These are phyloP conservation scores for Ogataea kodamae DNA, from an alignment of 805 yeast species.

Conservation along the genomic window DNA sequence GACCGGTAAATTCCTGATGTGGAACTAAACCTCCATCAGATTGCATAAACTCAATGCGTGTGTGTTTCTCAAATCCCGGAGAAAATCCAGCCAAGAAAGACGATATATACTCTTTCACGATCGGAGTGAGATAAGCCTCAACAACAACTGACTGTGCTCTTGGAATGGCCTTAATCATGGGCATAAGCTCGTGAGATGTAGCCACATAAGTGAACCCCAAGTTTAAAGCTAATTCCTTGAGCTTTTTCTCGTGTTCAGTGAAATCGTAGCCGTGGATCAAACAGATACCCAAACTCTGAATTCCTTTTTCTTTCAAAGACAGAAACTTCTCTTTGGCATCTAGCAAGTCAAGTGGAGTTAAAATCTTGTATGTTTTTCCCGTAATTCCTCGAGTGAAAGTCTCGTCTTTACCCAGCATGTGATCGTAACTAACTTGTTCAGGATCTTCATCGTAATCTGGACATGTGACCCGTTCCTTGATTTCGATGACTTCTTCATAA, in stretches of 20 bases:
- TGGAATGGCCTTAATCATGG: constrained; percentile 35
- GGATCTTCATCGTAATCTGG: constrained; percentile 28
- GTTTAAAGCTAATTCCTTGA: constrained; percentile 34
- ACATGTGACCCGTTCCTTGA: constrained; percentile 21
- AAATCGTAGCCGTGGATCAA: constrained; percentile 35
- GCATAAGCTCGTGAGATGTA: constrained; percentile 35
- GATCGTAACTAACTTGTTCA: constrained; percentile 11
- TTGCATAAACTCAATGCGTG: constrained; percentile 50
- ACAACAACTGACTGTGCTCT: constrained; percentile 35
- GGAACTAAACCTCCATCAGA: constrained; percentile 55
- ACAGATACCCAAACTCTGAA: constrained; percentile 32
- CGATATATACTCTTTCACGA: constrained; percentile 35
- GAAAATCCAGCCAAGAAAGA: constrained; percentile 35
- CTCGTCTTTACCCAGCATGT: constrained; percentile 8
- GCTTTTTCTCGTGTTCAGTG: constrained; percentile 37
- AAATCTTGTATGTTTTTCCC: constrained; percentile 19
- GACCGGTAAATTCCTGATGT: constrained; percentile 48
- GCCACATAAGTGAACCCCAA: constrained; percentile 41
- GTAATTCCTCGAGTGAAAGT: constrained; percentile 12
- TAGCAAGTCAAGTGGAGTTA: constrained; percentile 22
- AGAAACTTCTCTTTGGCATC: constrained; percentile 21
- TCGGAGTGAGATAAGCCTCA: constrained; percentile 43
- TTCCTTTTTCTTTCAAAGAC: constrained; percentile 22
- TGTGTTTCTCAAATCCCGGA: constrained; percentile 23
- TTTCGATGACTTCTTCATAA: constrained; percentile 19